Conservation (phyloP, 305 asterid species). For the Fraxinus albicans region DNA sequence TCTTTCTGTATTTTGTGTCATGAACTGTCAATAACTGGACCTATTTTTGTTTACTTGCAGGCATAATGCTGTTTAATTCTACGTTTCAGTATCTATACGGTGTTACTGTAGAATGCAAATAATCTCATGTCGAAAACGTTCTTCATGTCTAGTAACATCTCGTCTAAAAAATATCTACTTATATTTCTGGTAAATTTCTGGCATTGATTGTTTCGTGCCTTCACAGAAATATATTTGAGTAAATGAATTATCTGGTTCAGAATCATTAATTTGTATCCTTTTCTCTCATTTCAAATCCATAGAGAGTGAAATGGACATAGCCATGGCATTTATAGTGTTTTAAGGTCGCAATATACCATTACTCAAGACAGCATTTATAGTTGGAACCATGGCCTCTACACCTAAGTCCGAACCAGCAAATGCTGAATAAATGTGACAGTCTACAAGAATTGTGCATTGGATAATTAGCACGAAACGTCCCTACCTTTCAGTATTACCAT, state of each 20-base stretch:
- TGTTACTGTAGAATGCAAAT: background rate
- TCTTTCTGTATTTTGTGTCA: background rate
- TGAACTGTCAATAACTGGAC: background rate
- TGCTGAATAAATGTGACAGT: background rate
- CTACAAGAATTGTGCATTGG: background rate
- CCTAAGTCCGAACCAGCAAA: background rate
- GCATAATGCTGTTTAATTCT: background rate
- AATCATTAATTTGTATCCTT: background rate
- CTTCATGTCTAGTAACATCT: background rate
- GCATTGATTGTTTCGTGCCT: background rate
- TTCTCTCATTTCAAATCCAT: background rate
- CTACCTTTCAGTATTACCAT: no score
- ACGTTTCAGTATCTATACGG: background rate
- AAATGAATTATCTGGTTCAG: background rate
- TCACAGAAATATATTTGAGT: background rate
- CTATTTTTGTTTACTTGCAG: slow-evolving; percentile 1
- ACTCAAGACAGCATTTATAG: background rate
- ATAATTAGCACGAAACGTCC: no score
- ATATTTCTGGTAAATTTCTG: background rate
- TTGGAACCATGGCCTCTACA: background rate
- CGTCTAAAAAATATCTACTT: background rate
- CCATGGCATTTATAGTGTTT: background rate
- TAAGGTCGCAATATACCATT: background rate
- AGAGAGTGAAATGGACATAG: background rate
- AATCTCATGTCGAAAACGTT: background rate